Evolutionary conservation across 805 yeast species (phyloP).

Genomic region (Spathaspora passalidarum): DNA sequence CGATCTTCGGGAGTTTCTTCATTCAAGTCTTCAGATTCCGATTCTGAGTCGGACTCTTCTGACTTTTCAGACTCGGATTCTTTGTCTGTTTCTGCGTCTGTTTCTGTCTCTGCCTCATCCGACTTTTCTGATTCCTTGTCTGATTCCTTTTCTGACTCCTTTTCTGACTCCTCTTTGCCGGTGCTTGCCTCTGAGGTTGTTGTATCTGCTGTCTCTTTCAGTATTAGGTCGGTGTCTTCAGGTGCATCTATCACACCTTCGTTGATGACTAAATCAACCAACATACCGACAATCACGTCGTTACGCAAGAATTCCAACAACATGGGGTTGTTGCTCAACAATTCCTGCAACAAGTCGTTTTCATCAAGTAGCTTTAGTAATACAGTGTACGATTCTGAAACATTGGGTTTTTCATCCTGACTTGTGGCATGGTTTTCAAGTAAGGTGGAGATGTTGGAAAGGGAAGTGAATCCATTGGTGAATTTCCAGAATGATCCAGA

Average conservation of each 20-base stretch:
- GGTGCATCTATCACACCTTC: conserved; percentile 21
- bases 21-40: conserved; percentile 21
- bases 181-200: conserved; percentile 2
- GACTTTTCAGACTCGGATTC: conserved; percentile 1
- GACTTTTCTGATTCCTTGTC: conserved; percentile 1
- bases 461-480: conserved; percentile 43
- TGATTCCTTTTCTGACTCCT: conserved; percentile 1
- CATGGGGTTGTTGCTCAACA: conserved; percentile 39
- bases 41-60: conserved; percentile 2
- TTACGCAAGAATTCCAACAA: conserved; percentile 41
- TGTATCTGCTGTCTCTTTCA: conserved; percentile 1
- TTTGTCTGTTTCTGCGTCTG: not conserved
- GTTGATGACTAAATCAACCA: conserved; percentile 36
- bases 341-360: conserved; percentile 41
- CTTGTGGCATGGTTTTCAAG: conserved; percentile 31
- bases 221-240: too few species aligned
- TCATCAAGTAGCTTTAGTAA: conserved; percentile 39
- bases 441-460: conserved; percentile 38
- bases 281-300: conserved; percentile 30
- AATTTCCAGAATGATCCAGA: conserved; percentile 49
- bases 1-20: conserved; percentile 33
- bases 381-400: conserved; percentile 19
- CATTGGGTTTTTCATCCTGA: conserved; percentile 11
- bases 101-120: conserved; percentile 1
- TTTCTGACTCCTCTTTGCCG: not conserved